These are phyloP conservation scores for Irineochytrium annulatum DNA, from an alignment of 192 early-diverging fungal species.

Conservation along the genomic window DNA sequence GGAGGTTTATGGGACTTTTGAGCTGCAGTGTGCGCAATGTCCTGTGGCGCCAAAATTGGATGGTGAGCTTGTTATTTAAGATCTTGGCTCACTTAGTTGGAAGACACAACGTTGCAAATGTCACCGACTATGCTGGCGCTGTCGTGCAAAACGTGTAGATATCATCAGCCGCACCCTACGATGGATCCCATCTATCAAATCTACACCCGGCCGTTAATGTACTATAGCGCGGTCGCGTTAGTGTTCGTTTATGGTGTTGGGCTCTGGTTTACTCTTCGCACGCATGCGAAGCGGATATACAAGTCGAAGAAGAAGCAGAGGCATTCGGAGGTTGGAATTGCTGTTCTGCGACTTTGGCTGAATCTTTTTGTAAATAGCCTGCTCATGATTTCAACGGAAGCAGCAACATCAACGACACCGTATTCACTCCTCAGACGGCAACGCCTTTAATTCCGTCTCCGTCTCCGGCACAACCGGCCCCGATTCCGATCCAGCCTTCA, in stretches of 20 bases:
- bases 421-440: too few relatives aligned
- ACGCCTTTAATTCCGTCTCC: too few relatives aligned
- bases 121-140: background rate
- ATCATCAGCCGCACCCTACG: slow-evolving; percentile 46
- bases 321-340: too few relatives aligned
- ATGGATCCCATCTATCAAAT: slow-evolving; percentile 77
- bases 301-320: slow-evolving; percentile 27
- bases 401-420: too few relatives aligned
- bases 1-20: slow-evolving; percentile 77
- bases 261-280: slow-evolving; percentile 88
- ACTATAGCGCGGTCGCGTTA: slow-evolving; percentile 74
- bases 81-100: slow-evolving; percentile 6
- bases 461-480: too few relatives aligned
- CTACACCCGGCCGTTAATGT: slow-evolving; percentile 80
- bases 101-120: background rate
- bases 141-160: slow-evolving; percentile 9
- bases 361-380: too few relatives aligned
- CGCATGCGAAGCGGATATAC: slow-evolving; percentile 81
- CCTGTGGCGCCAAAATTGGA: background rate
- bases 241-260: slow-evolving; percentile 82
- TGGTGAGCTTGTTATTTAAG: background rate
- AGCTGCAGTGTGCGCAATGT: slow-evolving; percentile 55
- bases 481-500: too few relatives aligned
- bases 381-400: too few relatives aligned
- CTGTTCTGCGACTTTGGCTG: too few relatives aligned